Percentiles rank a stretch among this genome's conserved stretches.
Evolutionary conservation across 2,329 filamentous ascomycete genomes (phyloP).

Genomic region (Septoria petroselini): DNA sequence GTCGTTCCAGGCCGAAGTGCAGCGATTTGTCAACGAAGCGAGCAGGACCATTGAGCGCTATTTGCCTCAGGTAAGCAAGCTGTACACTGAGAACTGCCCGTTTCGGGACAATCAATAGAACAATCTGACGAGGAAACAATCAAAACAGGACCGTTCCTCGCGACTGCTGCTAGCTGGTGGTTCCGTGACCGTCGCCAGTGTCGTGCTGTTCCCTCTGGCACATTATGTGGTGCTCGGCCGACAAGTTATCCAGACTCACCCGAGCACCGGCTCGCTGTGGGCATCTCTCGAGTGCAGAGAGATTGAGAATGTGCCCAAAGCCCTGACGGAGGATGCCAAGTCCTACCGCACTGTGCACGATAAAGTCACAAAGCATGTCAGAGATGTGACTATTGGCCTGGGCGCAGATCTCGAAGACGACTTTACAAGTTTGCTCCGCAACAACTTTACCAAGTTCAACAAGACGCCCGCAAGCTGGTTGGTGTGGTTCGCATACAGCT

Average conservation of each 20-base stretch:
- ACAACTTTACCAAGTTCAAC: constrained; percentile 23
- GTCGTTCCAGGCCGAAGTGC: constrained; percentile 12
- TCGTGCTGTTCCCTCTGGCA: constrained; percentile 22
- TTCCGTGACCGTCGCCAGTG: constrained; percentile 19
- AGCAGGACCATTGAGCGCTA: constrained; percentile 5
- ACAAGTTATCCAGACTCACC: constrained; percentile 22
- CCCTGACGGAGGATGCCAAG: constrained; percentile 21
- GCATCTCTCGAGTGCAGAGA: constrained; percentile 25
- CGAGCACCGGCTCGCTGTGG: constrained; percentile 18
- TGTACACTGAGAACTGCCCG: background rate
- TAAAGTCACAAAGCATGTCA: constrained; percentile 23
- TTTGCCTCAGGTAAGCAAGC: constrained; percentile 8
- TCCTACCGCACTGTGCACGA: constrained; percentile 24
- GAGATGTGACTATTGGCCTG: constrained; percentile 16
- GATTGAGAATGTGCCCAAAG: constrained; percentile 20
- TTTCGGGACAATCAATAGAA: background rate
- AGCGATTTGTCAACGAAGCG: constrained; percentile 6
- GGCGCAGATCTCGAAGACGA: constrained; percentile 16
- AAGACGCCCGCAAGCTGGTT: constrained; percentile 21
- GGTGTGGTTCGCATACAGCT: constrained; percentile 17
- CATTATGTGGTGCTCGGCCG: constrained; percentile 24
- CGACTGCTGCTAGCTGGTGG: constrained; percentile 23
- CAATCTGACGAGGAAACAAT: background rate
- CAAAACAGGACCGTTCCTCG: constrained; percentile 21
- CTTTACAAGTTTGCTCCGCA: constrained; percentile 25